These are phyloP conservation scores for Fusarium fracticaudum DNA, from an alignment of 2,329 filamentous ascomycete species.

Conservation along the genomic window DNA sequence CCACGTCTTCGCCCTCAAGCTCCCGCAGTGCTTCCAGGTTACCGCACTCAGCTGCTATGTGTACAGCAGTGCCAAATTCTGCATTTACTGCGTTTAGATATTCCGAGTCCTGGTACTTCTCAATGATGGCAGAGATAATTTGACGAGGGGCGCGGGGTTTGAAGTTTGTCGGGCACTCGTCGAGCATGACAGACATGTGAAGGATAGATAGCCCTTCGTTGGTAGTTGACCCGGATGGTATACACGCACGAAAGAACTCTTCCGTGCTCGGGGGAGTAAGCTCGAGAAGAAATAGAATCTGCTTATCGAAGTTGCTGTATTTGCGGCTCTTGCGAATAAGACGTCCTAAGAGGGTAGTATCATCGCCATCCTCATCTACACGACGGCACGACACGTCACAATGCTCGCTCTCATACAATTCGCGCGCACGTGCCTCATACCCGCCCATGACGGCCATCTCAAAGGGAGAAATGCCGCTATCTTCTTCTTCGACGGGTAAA, in stretches of 20 bases:
- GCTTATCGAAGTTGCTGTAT: background rate
- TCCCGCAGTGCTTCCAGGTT: background rate
- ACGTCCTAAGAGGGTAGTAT: background rate
- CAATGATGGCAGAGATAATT: background rate
- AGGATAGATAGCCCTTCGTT: background rate
- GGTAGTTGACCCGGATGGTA: background rate
- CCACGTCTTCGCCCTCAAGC: fast-evolving
- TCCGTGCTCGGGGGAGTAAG: fast-evolving
- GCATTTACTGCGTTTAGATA: background rate
- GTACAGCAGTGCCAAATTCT: background rate
- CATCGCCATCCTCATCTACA: background rate
- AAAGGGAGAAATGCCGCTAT: background rate
- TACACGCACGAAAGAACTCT: background rate
- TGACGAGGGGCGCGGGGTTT: background rate
- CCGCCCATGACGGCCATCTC: background rate
- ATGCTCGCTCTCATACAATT: background rate
- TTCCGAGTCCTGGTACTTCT: background rate
- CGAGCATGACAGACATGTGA: background rate
- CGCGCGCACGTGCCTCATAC: background rate
- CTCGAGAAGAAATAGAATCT: background rate
- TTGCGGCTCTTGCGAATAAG: background rate
- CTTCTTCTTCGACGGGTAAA: background rate
- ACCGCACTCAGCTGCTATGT: background rate
- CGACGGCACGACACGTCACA: background rate
- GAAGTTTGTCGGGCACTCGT: background rate